These are phyloP conservation scores for Solanum sejunctum DNA, from an alignment of 257 asterid species.

Conservation along the genomic window DNA sequence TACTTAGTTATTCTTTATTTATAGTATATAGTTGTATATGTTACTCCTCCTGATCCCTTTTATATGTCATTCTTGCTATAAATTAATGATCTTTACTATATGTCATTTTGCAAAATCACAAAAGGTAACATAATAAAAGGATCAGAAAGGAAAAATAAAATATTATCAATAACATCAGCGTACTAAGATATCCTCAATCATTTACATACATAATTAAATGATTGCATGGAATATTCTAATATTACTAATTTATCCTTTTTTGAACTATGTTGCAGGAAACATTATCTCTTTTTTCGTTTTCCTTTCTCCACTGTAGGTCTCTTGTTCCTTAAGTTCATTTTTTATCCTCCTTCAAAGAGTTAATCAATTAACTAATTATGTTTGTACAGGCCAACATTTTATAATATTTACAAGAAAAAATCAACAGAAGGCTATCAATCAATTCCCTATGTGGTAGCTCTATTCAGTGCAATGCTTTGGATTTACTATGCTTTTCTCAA, in stretches of 20 bases:
- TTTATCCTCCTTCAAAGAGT: neutral
- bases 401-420: conserved; percentile 28
- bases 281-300: conserved; percentile 28
- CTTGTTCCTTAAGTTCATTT: neutral
- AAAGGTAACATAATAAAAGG: no score
- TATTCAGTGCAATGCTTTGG: conserved; percentile 38
- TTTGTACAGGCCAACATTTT: conserved; percentile 33
- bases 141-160: no score
- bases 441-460: conserved; percentile 29
- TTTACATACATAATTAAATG: neutral
- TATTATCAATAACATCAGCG: no score
- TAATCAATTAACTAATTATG: neutral
- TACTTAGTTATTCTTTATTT: no score
- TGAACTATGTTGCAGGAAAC: conserved; percentile 20
- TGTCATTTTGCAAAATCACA: no score
- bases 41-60: no score
- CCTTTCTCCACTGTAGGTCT: conserved; percentile 37
- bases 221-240: neutral
- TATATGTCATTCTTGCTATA: no score
- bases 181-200: neutral
- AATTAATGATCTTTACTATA: no score
- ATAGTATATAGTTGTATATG: no score
- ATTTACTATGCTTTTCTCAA: conserved; percentile 37
- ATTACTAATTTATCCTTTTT: neutral
- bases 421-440: conserved; percentile 32